Conservation (phyloP, 805 yeast species). For the Lachancea lanzarotensis region DNA sequence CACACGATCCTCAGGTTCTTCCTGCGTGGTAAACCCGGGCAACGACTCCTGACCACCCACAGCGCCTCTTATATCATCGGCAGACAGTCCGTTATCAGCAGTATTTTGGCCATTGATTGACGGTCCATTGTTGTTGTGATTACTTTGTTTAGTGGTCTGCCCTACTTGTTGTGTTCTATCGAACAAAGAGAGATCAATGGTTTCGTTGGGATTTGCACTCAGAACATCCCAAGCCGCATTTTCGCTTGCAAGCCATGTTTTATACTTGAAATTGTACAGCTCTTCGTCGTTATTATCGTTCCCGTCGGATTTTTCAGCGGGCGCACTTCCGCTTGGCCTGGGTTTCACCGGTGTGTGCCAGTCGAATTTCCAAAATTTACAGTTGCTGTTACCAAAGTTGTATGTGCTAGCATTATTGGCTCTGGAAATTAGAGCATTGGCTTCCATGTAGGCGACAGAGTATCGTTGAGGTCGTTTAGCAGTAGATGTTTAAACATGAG, state of each 20-base stretch:
- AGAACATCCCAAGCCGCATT: conserved; percentile 7
- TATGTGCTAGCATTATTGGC: conserved; percentile 20
- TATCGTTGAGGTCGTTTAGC: neutral
- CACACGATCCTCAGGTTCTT: neutral
- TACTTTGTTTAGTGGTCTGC: conserved; percentile 2
- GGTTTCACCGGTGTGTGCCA: conserved; percentile 26
- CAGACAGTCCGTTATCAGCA: conserved; percentile 28
- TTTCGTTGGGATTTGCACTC: conserved; percentile 39
- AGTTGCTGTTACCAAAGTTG: conserved; percentile 10
- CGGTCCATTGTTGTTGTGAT: neutral
- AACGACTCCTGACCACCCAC: conserved; percentile 42
- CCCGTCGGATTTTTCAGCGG: conserved; percentile 4
- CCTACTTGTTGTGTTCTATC: conserved; percentile 16
- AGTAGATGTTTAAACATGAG: neutral
- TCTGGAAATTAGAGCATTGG: conserved; percentile 17
- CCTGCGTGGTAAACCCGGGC: conserved; percentile 36
- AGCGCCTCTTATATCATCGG: conserved; percentile 49
- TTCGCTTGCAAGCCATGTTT: conserved; percentile 21
- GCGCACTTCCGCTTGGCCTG: conserved; percentile 3
- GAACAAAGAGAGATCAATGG: conserved; percentile 39
- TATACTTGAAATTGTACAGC: conserved; percentile 16
- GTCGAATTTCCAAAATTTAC: conserved; percentile 30
- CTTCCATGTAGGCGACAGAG: conserved; percentile 8
- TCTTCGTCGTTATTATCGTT: conserved; percentile 11
- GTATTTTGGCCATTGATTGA: conserved; percentile 23